phyloP scores from a whole-genome alignment of 1,284 basidiomycete genomes.

The Veloporphyrellus conicus region DNA sequence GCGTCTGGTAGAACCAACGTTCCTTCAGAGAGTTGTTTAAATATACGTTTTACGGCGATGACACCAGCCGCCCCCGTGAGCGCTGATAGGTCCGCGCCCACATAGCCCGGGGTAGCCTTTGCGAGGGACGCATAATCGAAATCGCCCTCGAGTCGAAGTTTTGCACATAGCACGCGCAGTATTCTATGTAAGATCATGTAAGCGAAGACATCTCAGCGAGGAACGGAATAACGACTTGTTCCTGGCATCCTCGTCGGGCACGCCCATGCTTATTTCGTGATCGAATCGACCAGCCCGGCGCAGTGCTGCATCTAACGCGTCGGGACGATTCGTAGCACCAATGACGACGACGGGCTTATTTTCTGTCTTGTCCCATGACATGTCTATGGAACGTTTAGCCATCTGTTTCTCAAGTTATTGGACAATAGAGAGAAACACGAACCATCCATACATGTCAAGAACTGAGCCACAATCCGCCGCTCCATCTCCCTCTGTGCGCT shows the following conservation, averaged over 20 bases:
- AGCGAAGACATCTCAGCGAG: neutral
- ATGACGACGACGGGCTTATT: slow-evolving; percentile 92
- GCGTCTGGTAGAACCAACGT: slow-evolving; percentile 52
- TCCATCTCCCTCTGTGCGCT: slow-evolving; percentile 99
- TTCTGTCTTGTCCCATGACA: slow-evolving; percentile 88
- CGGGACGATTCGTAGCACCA: slow-evolving; percentile 93
- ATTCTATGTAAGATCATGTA: slow-evolving; percentile 54
- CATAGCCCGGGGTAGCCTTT: slow-evolving; percentile 93
- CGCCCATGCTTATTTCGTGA: slow-evolving; percentile 96
- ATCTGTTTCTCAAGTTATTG: too few relatives aligned
- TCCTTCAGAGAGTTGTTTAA: slow-evolving; percentile 76
- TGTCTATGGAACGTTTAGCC: slow-evolving; percentile 45
- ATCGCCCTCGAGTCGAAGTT: slow-evolving; percentile 72
- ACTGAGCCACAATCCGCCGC: slow-evolving; percentile 92
- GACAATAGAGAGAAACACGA: slow-evolving; percentile 17
- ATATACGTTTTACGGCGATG: slow-evolving; percentile 94
- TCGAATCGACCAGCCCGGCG: slow-evolving; percentile 93
- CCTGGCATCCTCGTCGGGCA: slow-evolving; percentile 86
- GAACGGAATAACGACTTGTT: slow-evolving; percentile 65
- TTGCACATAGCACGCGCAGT: slow-evolving; percentile 72
- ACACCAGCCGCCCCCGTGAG: slow-evolving; percentile 93
- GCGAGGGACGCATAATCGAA: slow-evolving; percentile 83
- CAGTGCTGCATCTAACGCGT: slow-evolving; percentile 89
- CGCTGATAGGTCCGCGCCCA: slow-evolving; percentile 90
- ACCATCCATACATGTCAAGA: slow-evolving; percentile 98